A percentile compares a stretch with the other conserved stretches of the same genome.
Evolutionary conservation across 2,329 filamentous ascomycete species (phyloP).

Genomic region (Cercospora janseana): DNA sequence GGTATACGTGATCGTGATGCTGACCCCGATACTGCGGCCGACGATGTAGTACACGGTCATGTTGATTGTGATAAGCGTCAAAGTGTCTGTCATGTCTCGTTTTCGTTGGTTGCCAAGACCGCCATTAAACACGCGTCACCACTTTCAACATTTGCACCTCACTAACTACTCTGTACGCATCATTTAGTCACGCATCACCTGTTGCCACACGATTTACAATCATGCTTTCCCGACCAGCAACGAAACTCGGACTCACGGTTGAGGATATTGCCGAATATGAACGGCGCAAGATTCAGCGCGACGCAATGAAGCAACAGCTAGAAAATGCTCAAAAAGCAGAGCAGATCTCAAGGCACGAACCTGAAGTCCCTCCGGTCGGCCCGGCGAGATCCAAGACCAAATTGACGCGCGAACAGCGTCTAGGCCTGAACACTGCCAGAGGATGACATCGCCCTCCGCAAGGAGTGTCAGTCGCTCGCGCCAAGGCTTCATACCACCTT

Average conservation of each 20-base stretch:
- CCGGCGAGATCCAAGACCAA: conserved; percentile 31
- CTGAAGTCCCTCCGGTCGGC: conserved; percentile 26
- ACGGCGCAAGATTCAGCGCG: conserved; percentile 33
- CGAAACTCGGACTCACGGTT: conserved; percentile 37
- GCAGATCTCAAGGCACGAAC: conserved; percentile 25
- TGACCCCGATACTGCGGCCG: no score
- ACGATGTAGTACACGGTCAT: no score
- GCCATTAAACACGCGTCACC: no score
- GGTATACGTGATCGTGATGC: no score
- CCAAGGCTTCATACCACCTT: not conserved
- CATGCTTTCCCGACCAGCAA: conserved; percentile 40
- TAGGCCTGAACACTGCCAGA: conserved; percentile 28
- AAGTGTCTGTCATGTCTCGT: no score
- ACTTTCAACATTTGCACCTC: no score
- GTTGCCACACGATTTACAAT: not conserved
- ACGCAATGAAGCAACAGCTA: conserved; percentile 28
- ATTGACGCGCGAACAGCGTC: conserved; percentile 32
- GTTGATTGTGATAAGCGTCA: no score
- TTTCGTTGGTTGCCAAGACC: no score
- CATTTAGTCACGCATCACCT: no score
- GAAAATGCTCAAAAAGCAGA: conserved; percentile 19
- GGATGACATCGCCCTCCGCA: conserved; percentile 12
- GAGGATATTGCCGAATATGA: conserved; percentile 39
- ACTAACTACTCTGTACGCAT: no score
- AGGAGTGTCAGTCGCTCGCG: not conserved